A percentile compares a stretch with the other conserved stretches of the same genome.
phyloP scores from a whole-genome alignment of 768 basidiomycete genomes.

The Tricholoma sp. region DNA sequence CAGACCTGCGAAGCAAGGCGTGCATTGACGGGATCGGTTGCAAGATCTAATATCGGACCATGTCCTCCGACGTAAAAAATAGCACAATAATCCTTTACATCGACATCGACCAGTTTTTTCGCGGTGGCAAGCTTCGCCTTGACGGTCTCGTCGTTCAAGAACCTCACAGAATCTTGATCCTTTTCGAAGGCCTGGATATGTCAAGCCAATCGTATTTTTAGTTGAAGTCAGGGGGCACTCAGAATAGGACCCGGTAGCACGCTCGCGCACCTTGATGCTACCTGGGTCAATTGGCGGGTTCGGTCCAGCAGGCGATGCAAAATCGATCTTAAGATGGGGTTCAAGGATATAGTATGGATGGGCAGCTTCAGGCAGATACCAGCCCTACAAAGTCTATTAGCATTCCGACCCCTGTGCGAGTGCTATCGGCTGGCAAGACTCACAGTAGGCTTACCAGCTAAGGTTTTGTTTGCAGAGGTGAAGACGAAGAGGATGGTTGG shows the following conservation, averaged over 20 bases:
- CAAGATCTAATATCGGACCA: slow-evolving; percentile 71
- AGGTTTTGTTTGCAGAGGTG: slow-evolving; percentile 58
- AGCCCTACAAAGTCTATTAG: slow-evolving; percentile 44
- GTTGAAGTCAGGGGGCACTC: no score
- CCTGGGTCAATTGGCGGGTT: slow-evolving; percentile 64
- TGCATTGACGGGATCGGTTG: slow-evolving; percentile 50
- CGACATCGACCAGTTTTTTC: slow-evolving; percentile 57
- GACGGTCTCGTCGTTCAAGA: slow-evolving; percentile 52
- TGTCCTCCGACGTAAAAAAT: slow-evolving; percentile 81
- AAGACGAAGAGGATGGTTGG: slow-evolving; percentile 67
- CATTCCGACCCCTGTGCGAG: neutral
- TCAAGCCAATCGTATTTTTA: no score
- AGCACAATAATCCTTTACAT: slow-evolving; percentile 58
- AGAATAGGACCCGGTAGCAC: no score
- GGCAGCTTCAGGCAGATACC: slow-evolving; percentile 74
- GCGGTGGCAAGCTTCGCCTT: slow-evolving; percentile 48
- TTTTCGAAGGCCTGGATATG: slow-evolving; percentile 38
- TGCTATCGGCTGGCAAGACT: slow-evolving; percentile 10
- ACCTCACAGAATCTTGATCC: slow-evolving; percentile 51
- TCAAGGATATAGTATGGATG: slow-evolving; percentile 62
- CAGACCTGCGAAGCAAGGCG: slow-evolving; percentile 53
- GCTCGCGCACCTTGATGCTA: slow-evolving; percentile 41
- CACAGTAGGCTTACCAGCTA: slow-evolving; percentile 49
- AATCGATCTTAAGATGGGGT: slow-evolving; percentile 48
- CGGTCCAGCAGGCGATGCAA: slow-evolving; percentile 57